phyloP scores from a whole-genome alignment of 441 rosid species.

The Arabidopsis hybrid region DNA sequence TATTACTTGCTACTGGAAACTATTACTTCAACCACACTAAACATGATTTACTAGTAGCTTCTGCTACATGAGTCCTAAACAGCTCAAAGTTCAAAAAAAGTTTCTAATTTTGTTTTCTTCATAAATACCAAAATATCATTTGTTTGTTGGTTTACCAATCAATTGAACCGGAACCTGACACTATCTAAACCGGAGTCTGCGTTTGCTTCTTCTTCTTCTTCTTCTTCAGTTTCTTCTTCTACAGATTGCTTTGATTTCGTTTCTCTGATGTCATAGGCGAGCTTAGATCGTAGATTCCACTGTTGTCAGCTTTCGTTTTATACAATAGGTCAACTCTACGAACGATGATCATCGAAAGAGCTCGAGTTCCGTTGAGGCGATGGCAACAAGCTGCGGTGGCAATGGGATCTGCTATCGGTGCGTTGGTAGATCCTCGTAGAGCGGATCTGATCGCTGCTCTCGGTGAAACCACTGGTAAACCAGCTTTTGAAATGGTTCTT shows the following conservation, averaged over 20 bases:
- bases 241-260: slow-evolving; percentile 21
- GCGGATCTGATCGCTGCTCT: slow-evolving; percentile 92
- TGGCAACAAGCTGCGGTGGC: slow-evolving; percentile 98
- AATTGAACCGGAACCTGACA: slow-evolving; percentile 34
- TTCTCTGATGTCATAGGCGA: background rate
- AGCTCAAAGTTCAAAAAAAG: background rate
- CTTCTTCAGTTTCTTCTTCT: slow-evolving; percentile 11
- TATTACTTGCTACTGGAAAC: slow-evolving; percentile 49
- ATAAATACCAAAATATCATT: slow-evolving; percentile 10
- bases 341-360: slow-evolving; percentile 58
- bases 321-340: slow-evolving; percentile 53
- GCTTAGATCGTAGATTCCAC: slow-evolving; percentile 18
- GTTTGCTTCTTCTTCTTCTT: slow-evolving; percentile 9
- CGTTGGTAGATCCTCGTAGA: slow-evolving; percentile 79
- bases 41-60: slow-evolving; percentile 31
- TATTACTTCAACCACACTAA: slow-evolving; percentile 44
- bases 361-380: slow-evolving; percentile 56
- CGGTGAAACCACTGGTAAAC: slow-evolving; percentile 92
- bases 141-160: background rate
- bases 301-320: too few species aligned
- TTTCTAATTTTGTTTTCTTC: background rate
- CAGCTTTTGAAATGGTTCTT: slow-evolving; percentile 85
- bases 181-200: slow-evolving; percentile 32
- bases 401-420: slow-evolving; percentile 87
- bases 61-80: slow-evolving; percentile 43